Conservation (phyloP, 306 rosid genomes). For the Lotus japonicus region DNA sequence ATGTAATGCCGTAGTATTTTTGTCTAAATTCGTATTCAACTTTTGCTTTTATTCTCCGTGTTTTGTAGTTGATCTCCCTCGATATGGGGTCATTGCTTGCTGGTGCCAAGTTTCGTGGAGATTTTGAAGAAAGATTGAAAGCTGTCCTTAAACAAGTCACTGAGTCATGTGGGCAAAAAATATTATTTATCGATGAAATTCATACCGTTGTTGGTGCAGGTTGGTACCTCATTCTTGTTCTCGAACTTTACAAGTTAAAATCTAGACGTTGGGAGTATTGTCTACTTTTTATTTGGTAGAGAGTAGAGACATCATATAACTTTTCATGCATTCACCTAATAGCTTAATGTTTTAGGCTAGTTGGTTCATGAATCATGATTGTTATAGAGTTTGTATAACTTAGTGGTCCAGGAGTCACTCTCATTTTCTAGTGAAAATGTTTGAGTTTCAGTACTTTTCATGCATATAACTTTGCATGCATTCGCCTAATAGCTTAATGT, state of each 20-base stretch:
- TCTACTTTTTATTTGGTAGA: not conserved
- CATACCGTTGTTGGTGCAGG: conserved; percentile 99
- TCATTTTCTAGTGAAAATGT: too few species aligned
- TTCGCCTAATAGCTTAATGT: not conserved
- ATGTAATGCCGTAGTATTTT: not conserved
- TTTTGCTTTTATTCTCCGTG: conserved; percentile 14
- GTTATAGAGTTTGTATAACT: not conserved
- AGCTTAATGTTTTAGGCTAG: not conserved
- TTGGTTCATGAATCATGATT: not conserved
- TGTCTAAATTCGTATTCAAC: not conserved
- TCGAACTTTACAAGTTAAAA: too few species aligned
- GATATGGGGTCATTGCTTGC: conserved; percentile 97
- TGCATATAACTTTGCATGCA: not conserved
- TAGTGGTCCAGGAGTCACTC: not conserved
- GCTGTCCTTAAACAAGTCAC: conserved; percentile 95
- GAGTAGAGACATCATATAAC: not conserved
- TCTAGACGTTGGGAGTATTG: not conserved
- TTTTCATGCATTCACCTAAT: not conserved
- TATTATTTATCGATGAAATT: conserved; percentile 94
- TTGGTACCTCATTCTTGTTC: conserved; percentile 25
- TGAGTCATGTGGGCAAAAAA: conserved; percentile 83
- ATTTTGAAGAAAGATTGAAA: conserved; percentile 94
- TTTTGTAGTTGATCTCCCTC: conserved; percentile 74
- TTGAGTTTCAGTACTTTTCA: not conserved
- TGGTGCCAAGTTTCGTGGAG: conserved; percentile 95